phyloP scores from a whole-genome alignment of 441 rosid species.

The Croton laevigatus region DNA sequence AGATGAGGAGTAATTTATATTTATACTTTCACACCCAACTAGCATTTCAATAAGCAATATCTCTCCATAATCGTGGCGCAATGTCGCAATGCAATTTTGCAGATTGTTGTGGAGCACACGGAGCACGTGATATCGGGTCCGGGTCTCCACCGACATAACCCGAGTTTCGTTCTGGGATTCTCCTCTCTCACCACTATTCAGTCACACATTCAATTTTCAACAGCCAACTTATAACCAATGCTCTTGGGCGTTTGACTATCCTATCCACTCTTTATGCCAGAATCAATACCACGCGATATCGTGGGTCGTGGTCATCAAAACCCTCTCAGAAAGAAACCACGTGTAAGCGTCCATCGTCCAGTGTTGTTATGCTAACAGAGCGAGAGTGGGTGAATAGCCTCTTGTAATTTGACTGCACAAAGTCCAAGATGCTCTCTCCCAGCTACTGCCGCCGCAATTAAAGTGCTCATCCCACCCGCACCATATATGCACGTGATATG shows the following conservation, averaged over 20 bases:
- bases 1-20: too few relatives aligned
- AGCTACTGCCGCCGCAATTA: constrained; percentile 43
- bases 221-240: constrained; percentile 28
- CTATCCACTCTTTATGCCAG: not conserved
- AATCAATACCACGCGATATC: not conserved
- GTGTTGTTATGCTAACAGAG: too few relatives aligned
- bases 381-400: constrained; percentile 6
- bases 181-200: not conserved
- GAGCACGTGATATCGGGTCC: constrained; percentile 20
- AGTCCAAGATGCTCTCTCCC: not conserved
- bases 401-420: not conserved
- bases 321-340: too few relatives aligned
- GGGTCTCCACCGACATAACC: constrained; percentile 28
- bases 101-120: not conserved
- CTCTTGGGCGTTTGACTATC: too few relatives aligned
- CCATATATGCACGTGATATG: constrained; percentile 32
- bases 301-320: not conserved
- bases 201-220: not conserved
- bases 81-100: too few relatives aligned
- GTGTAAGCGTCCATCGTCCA: too few relatives aligned
- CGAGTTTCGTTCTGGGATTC: constrained; percentile 26
- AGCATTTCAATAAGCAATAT: too few relatives aligned
- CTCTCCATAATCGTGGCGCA: too few relatives aligned
- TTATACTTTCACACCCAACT: too few relatives aligned
- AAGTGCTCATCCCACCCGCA: constrained; percentile 7